Conservation (phyloP, 176 grass and related monocot genomes). For the Avena eriantha region DNA sequence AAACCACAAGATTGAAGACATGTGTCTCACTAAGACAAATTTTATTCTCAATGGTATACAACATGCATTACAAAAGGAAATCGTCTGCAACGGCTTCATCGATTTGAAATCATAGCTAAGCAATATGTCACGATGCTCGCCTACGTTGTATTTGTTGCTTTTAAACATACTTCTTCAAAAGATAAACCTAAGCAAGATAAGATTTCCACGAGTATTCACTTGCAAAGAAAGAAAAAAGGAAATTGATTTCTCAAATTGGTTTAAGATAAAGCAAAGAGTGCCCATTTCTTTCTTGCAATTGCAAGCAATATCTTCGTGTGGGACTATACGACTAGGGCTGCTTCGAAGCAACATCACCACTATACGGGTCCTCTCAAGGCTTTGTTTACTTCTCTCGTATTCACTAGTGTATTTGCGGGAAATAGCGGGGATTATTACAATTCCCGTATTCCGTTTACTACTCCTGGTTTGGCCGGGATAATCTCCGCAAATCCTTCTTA, state of each 20-base stretch:
- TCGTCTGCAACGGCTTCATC: no score
- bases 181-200: background rate
- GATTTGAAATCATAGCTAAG: background rate
- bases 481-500: no score
- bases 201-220: background rate
- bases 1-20: no score
- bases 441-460: no score
- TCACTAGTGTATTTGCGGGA: no score
- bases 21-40: no score
- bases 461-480: no score
- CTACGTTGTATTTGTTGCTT: background rate
- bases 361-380: background rate
- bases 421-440: no score
- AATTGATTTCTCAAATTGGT: background rate
- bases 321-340: background rate
- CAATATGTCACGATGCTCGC: background rate
- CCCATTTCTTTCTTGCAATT: constrained; percentile 39
- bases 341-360: constrained; percentile 10
- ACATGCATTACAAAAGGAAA: no score
- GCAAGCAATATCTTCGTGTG: constrained; percentile 15
- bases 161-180: background rate
- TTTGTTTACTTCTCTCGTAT: no score
- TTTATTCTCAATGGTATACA: no score
- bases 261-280: background rate
- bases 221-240: background rate